These are phyloP conservation scores for Cryptococcus sp. DNA, from an alignment of 1,284 basidiomycete genomes.

Conservation along the genomic window DNA sequence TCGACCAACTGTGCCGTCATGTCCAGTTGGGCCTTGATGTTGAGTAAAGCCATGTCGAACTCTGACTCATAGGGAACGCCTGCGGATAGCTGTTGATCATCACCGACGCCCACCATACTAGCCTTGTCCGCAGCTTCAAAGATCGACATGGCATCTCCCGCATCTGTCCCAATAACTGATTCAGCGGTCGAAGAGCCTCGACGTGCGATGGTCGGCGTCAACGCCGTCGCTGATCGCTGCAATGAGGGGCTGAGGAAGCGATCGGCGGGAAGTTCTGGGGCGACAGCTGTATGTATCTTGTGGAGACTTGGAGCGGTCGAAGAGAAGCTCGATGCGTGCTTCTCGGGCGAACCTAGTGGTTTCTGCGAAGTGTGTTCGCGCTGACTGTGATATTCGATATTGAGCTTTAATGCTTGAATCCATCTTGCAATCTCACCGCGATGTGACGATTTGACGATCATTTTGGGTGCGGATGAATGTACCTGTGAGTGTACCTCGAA, in stretches of 20 bases:
- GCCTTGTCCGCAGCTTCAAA: slow-evolving; percentile 26
- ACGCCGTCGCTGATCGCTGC: slow-evolving; percentile 50
- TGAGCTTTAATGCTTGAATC: slow-evolving; percentile 68
- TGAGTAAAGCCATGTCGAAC: slow-evolving; percentile 71
- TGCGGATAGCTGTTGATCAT: slow-evolving; percentile 3
- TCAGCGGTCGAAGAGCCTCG: slow-evolving; percentile 11
- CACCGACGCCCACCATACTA: slow-evolving; percentile 17
- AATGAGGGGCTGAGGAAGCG: slow-evolving; percentile 39
- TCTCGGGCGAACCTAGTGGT: slow-evolving; percentile 5
- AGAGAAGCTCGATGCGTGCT: slow-evolving; percentile 19
- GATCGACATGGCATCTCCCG: slow-evolving; percentile 24
- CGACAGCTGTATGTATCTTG: slow-evolving; percentile 9
- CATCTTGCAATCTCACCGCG: slow-evolving; percentile 85
- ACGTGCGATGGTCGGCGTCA: slow-evolving; percentile 31
- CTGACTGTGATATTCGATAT: slow-evolving; percentile 59
- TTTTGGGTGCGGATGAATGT: slow-evolving; percentile 55
- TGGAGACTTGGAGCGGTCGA: slow-evolving; percentile 40
- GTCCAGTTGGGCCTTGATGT: slow-evolving; percentile 73
- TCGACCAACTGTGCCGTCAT: slow-evolving; percentile 65
- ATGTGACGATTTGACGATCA: slow-evolving; percentile 88
- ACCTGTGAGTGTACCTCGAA: slow-evolving; percentile 71
- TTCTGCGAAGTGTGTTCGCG: slow-evolving; percentile 26
- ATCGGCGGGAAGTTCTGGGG: slow-evolving; percentile 23
- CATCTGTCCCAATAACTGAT: slow-evolving; percentile 23
- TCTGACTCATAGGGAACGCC: slow-evolving; percentile 62